A percentile compares a stretch with the other conserved stretches of the same genome.
These are phyloP conservation scores for Penicillium cataractarum DNA, from an alignment of 495 filamentous ascomycete genomes.

Conservation along the genomic window DNA sequence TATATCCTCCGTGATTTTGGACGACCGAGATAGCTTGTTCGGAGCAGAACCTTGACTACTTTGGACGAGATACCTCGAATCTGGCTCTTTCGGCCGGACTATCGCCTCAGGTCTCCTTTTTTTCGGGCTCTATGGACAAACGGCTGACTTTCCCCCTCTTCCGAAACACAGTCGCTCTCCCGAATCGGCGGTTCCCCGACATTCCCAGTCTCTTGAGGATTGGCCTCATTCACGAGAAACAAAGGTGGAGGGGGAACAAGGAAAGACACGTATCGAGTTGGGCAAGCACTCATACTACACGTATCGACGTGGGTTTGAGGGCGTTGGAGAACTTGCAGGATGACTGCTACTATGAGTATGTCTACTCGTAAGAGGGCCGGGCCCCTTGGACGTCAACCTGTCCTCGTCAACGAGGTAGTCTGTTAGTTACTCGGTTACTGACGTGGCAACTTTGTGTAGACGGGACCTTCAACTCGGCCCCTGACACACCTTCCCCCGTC, in stretches of 20 bases:
- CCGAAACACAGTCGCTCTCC: slow-evolving; percentile 6
- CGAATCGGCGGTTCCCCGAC: slow-evolving; percentile 9
- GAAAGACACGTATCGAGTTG: slow-evolving; percentile 17
- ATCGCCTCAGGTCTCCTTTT: background rate
- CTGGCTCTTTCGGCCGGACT: background rate
- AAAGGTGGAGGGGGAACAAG: slow-evolving; percentile 30
- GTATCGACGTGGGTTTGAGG: slow-evolving; percentile 38
- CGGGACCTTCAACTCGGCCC: slow-evolving; percentile 59
- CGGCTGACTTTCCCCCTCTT: slow-evolving; percentile 2
- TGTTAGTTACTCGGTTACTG: slow-evolving; percentile 47
- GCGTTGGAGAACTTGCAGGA: slow-evolving; percentile 42
- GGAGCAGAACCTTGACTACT: background rate
- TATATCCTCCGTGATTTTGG: slow-evolving; percentile 24
- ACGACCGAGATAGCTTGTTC: slow-evolving; percentile 18
- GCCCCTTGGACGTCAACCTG: slow-evolving; percentile 15
- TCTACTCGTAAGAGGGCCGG: slow-evolving; percentile 34
- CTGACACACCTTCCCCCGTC: slow-evolving; percentile 73
- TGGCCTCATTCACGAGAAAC: slow-evolving; percentile 16
- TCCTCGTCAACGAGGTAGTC: slow-evolving; percentile 17
- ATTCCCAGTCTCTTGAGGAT: slow-evolving; percentile 3
- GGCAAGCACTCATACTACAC: slow-evolving; percentile 17
- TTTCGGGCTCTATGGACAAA: background rate
- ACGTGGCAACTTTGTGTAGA: slow-evolving; percentile 45
- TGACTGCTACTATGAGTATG: slow-evolving; percentile 56
- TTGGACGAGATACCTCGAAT: background rate